Conservation (phyloP, 306 rosid genomes). For the Albizia julibrissin region DNA sequence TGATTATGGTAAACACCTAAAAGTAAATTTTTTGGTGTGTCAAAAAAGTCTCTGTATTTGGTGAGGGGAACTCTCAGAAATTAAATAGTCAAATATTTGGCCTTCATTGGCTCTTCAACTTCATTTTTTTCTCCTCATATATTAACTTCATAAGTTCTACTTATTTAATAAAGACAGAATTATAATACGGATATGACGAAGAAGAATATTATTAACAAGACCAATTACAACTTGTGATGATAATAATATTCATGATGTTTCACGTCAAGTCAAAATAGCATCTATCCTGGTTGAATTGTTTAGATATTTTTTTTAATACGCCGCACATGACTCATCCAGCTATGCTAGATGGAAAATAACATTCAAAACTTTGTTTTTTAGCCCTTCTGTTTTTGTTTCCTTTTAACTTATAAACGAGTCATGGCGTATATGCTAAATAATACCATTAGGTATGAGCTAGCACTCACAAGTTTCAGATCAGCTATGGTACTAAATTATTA, state of each 20-base stretch:
- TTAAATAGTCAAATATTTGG: constrained; percentile 36
- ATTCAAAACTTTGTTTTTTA: background rate
- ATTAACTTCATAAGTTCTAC: background rate
- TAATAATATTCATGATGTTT: background rate
- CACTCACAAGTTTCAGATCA: background rate
- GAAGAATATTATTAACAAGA: background rate
- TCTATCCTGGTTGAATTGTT: constrained; percentile 6
- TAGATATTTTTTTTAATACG: constrained; percentile 1
- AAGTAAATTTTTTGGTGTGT: background rate
- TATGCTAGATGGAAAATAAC: background rate
- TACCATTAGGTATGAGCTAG: background rate
- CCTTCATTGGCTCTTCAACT: constrained; percentile 7
- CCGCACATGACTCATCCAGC: background rate
- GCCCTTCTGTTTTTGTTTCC: background rate
- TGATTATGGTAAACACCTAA: constrained; percentile 21
- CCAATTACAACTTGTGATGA: background rate
- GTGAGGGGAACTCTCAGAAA: constrained; percentile 26
- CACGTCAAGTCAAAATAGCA: constrained; percentile 22
- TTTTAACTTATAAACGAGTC: background rate
- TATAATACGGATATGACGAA: background rate
- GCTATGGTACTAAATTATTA: background rate
- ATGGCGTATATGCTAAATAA: constrained; percentile 28
- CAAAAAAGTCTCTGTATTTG: constrained; percentile 24
- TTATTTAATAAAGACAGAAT: background rate
- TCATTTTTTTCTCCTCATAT: background rate